Evolutionary conservation across 441 rosid species (phyloP), one percentile per base, ranked within the genome.

Genomic region (Omphalea diandra): DNA sequence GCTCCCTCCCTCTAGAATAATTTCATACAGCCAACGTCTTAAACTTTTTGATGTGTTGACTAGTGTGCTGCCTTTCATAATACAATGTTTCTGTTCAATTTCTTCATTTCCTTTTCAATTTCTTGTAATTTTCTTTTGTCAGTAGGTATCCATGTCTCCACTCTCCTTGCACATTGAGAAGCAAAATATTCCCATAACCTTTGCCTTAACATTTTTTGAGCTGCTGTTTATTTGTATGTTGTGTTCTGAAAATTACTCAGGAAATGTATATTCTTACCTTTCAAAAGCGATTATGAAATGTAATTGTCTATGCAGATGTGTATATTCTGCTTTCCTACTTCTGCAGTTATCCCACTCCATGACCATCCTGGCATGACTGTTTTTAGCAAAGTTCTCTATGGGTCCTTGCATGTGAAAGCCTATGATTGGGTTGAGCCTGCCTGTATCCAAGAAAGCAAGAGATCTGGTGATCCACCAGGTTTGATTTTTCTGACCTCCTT

Each of bases 331-430:
- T 90, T 94, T 84, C 97, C 98, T 62, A 87, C 97, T 49, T 91
- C 98, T 8, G 82, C 97, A 9, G 97, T 92, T 71, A 94, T 94
- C 76, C 97, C 97, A 10, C 87, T 94, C 50, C 97, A 94, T 62
- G 97, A 94, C 79, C 98, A 94, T 80, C 98, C 97, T 27, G 85
- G 88, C 54, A 94, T 94, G 97, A 82, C 94, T 32, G 97, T 94
- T 26, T 86, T 94, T 75, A 90, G 97, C 86, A 94, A 90, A 83
- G 75, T 92, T 76, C 93, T 94, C 6, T 94, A 88, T 61, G 97
- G 98, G 5, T 92, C 98, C 59, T 74, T 94, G 83, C 94, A 91
- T 62, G 93, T 94, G 56, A 91, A 91, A 83, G 93, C 90, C 60
- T 94, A 91, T 71, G 98, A 94, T 63, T 94, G 97, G 96, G 87